Percentiles rank a stretch among this genome's conserved stretches.
Conservation (phyloP, 2,329 filamentous ascomycete genomes). For the Botrytis medusae region DNA sequence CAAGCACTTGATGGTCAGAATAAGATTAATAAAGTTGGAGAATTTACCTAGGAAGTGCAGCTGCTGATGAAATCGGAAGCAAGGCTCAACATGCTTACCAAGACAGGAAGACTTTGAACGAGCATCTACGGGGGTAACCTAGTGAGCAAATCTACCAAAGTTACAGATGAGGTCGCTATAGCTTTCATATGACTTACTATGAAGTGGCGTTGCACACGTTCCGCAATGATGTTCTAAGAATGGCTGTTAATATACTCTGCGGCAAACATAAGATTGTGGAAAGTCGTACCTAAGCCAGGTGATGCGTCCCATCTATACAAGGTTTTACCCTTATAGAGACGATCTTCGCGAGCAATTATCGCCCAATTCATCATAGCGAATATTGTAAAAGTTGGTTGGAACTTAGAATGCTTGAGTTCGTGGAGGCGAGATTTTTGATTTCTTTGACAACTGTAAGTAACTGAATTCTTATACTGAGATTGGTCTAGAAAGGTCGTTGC, state of each 20-base stretch:
- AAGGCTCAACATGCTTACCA: slow-evolving; percentile 40
- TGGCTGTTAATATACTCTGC: slow-evolving; percentile 26
- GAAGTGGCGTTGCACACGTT: slow-evolving; percentile 36
- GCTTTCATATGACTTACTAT: slow-evolving; percentile 29
- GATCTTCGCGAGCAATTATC: slow-evolving; percentile 32
- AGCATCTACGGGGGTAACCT: slow-evolving; percentile 28
- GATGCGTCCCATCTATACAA: slow-evolving; percentile 39
- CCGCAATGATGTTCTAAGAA: slow-evolving; percentile 40
- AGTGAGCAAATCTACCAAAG: slow-evolving; percentile 5
- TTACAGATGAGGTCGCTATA: background rate
- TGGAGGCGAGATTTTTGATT: background rate
- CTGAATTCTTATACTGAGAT: background rate
- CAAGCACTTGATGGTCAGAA: background rate
- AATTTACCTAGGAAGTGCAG: slow-evolving; percentile 39
- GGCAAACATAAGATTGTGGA: background rate
- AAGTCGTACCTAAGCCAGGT: slow-evolving; percentile 37
- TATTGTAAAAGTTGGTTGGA: background rate
- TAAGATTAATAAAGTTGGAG: background rate
- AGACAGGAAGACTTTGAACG: slow-evolving; percentile 38
- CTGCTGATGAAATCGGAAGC: slow-evolving; percentile 40
- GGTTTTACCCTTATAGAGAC: slow-evolving; percentile 36
- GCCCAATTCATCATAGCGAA: slow-evolving; percentile 35
- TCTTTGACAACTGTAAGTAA: background rate
- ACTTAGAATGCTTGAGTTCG: background rate
- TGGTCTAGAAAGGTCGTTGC: background rate